Conservation (phyloP, 73 alveolate species). For the Paramecium pentaurelia region DNA sequence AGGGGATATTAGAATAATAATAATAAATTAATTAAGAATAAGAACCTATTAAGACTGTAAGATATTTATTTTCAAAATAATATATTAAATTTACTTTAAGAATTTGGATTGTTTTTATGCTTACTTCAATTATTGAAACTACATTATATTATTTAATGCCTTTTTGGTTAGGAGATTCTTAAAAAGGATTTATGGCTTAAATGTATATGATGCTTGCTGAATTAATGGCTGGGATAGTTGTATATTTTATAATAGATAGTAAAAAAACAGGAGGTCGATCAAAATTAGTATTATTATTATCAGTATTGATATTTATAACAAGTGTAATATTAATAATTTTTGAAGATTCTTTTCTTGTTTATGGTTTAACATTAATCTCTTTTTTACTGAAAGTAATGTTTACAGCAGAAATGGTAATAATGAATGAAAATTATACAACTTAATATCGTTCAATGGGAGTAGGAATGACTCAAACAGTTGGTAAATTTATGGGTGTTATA, state of each 20-base stretch:
- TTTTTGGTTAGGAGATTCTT: neutral
- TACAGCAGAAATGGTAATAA: conserved; percentile 41
- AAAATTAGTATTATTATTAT: neutral
- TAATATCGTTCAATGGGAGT: conserved; percentile 44
- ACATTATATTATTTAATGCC: conserved; percentile 7
- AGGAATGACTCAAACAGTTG: conserved; percentile 39
- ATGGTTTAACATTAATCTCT: neutral
- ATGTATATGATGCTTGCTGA: conserved; percentile 43
- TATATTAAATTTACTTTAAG: neutral
- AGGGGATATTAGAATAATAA: neutral
- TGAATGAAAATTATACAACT: conserved; percentile 48
- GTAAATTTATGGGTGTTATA: conserved; percentile 19
- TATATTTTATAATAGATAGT: neutral
- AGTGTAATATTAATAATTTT: neutral
- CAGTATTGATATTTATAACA: neutral
- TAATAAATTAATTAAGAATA: neutral
- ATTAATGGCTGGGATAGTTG: neutral
- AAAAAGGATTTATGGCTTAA: neutral
- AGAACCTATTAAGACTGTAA: neutral
- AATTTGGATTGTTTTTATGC: conserved; percentile 39
- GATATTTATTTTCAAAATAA: neutral
- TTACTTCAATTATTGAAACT: conserved; percentile 31
- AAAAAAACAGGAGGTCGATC: conserved; percentile 36
- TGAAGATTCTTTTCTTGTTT: neutral
- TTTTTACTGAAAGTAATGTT: conserved; percentile 27